phyloP scores from a whole-genome alignment of 2,329 filamentous ascomycete species.

The Lasiodiplodia sp. region DNA sequence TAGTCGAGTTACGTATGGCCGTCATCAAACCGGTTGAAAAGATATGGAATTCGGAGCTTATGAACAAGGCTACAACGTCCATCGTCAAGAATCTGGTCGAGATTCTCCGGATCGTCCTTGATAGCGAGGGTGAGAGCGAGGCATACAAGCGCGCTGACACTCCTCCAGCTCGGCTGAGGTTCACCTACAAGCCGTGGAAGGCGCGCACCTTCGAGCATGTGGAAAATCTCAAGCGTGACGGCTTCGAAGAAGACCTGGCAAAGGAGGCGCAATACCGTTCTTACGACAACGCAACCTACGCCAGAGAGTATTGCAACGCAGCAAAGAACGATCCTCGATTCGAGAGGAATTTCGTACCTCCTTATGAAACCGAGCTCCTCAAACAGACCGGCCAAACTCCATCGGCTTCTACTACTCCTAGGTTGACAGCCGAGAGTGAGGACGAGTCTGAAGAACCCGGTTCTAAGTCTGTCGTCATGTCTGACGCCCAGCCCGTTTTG shows the following conservation, averaged over 20 bases:
- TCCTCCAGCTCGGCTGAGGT: conserved; percentile 55
- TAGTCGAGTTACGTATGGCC: conserved; percentile 83
- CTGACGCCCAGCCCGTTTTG: conserved; percentile 36
- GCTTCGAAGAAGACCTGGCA: conserved; percentile 65
- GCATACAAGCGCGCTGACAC: conserved; percentile 70
- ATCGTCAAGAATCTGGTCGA: conserved; percentile 82
- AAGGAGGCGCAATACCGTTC: conserved; percentile 84
- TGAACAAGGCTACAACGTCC: conserved; percentile 79
- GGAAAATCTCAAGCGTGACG: conserved; percentile 55
- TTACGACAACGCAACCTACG: conserved; percentile 67
- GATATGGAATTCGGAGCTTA: conserved; percentile 84
- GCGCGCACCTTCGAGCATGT: conserved; percentile 55
- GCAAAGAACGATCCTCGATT: conserved; percentile 66
- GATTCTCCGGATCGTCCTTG: conserved; percentile 79
- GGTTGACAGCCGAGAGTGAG: conserved; percentile 10
- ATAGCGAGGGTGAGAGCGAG: conserved; percentile 76
- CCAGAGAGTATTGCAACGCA: conserved; percentile 77
- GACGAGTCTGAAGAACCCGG: conserved; percentile 40
- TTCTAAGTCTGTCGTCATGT: conserved; percentile 50
- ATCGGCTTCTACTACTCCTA: conserved; percentile 18
- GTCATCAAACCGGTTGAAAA: conserved; percentile 77
- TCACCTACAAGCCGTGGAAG: conserved; percentile 60
- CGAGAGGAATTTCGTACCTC: conserved; percentile 71
- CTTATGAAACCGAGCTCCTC: conserved; percentile 44
- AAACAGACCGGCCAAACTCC: conserved; percentile 32